Evolutionary conservation across 495 filamentous ascomycete species (phyloP).

Genomic region (Aspergillus ostianus): DNA sequence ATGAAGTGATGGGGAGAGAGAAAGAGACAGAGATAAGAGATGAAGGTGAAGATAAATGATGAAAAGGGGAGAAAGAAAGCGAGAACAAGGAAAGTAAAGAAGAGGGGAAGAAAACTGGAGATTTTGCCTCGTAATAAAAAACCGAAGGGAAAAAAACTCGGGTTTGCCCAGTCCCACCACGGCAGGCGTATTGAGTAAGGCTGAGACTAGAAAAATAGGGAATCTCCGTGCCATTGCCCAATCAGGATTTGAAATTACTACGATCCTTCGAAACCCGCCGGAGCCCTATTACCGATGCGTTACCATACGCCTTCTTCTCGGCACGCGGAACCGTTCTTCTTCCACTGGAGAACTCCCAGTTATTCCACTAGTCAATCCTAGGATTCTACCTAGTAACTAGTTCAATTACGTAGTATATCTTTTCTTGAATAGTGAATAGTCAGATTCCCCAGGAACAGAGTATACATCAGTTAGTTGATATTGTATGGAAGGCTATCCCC

Average conservation of each 20-base stretch:
- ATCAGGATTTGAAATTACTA: not conserved
- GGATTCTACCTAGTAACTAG: too few species aligned
- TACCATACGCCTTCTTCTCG: not conserved
- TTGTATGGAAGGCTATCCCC: too few species aligned
- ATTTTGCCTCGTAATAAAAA: not conserved
- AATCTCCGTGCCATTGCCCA: not conserved
- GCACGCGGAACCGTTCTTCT: not conserved
- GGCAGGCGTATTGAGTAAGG: not conserved
- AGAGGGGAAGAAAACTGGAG: constrained; percentile 4
- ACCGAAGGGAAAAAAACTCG: not conserved
- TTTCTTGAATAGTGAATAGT: too few species aligned
- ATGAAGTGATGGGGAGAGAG: not conserved
- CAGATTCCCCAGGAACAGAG: too few species aligned
- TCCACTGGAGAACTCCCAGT: too few species aligned
- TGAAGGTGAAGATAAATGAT: constrained; percentile 6
- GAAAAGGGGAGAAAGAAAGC: constrained; percentile 1
- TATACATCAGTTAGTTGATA: too few species aligned
- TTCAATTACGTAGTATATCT: too few species aligned
- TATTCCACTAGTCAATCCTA: too few species aligned
- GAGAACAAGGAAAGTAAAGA: not conserved
- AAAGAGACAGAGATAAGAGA: constrained; percentile 4
- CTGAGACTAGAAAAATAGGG: not conserved
- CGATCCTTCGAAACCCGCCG: not conserved
- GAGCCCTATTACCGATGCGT: not conserved
- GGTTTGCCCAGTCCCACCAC: not conserved